These are phyloP conservation scores for Macadamia integrifolia DNA, from an alignment of 164 flowering plant genomes.

Conservation along the genomic window DNA sequence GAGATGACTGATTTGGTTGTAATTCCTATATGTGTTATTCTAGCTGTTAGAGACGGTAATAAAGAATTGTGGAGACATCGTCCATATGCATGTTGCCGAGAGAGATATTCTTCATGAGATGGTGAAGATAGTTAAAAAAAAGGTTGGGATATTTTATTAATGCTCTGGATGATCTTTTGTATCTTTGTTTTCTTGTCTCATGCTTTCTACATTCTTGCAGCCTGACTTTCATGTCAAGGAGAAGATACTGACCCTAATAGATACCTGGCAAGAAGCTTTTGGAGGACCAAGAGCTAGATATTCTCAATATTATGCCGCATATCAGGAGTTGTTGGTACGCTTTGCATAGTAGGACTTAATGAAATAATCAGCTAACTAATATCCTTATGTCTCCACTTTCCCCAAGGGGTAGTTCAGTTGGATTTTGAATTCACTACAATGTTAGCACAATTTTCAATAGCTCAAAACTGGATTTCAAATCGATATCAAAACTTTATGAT, in stretches of 20 bases:
- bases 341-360: too few relatives aligned
- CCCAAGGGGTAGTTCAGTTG: too few relatives aligned
- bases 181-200: not conserved
- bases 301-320: slow-evolving; percentile 88
- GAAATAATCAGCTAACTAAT: too few relatives aligned
- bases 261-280: slow-evolving; percentile 99
- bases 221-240: slow-evolving; percentile 89
- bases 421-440: too few relatives aligned
- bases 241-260: slow-evolving; percentile 82
- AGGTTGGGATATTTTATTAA: slow-evolving; percentile 39
- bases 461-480: too few relatives aligned
- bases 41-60: slow-evolving; percentile 89
- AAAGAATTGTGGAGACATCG: slow-evolving; percentile 94
- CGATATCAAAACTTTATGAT: too few relatives aligned
- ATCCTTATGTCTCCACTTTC: too few relatives aligned
- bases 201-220: slow-evolving; percentile 36
- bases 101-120: slow-evolving; percentile 83
- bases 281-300: slow-evolving; percentile 96
- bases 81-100: slow-evolving; percentile 98
- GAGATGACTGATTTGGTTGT: slow-evolving; percentile 2
- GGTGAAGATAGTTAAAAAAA: slow-evolving; percentile 87
- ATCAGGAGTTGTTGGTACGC: slow-evolving; percentile 87
- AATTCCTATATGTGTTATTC: slow-evolving; percentile 9
- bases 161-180: not conserved
- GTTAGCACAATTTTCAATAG: not conserved